Percentiles rank a stretch among this genome's conserved stretches.
phyloP scores from a whole-genome alignment of 176 grass and related monocot species.

The Aegilops umbellulata region DNA sequence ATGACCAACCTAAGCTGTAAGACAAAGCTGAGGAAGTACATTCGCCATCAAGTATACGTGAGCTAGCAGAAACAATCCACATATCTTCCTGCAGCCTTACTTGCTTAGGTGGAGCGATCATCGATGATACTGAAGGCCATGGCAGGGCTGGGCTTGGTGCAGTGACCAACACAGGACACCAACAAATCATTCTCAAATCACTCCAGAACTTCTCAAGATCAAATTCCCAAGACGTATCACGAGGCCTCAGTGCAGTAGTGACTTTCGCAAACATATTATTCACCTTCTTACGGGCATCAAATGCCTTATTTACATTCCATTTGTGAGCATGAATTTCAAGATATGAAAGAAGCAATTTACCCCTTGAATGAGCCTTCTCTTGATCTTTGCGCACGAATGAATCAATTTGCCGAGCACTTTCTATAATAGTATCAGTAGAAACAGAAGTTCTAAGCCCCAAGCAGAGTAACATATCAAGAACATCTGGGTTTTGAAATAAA shows the following conservation, averaged over 20 bases:
- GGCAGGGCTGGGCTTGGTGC: slow-evolving; percentile 75
- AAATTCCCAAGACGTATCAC: slow-evolving; percentile 63
- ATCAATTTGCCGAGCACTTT: slow-evolving; percentile 87
- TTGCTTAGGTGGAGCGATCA: slow-evolving; percentile 87
- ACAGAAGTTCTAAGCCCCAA: slow-evolving; percentile 85
- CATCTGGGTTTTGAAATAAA: slow-evolving; percentile 69
- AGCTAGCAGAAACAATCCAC: slow-evolving; percentile 96
- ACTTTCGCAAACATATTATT: slow-evolving; percentile 90
- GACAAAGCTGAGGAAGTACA: slow-evolving; percentile 86
- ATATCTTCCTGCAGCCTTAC: slow-evolving; percentile 91
- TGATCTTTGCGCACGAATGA: slow-evolving; percentile 87
- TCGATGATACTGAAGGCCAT: slow-evolving; percentile 87
- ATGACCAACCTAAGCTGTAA: slow-evolving; percentile 75
- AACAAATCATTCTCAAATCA: slow-evolving; percentile 93
- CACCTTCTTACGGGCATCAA: slow-evolving; percentile 61
- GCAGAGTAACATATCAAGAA: slow-evolving; percentile 88
- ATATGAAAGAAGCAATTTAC: slow-evolving; percentile 90
- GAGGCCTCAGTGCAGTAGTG: slow-evolving; percentile 54
- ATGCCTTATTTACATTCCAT: slow-evolving; percentile 60
- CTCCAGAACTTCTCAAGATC: slow-evolving; percentile 88
- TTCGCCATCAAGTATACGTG: slow-evolving; percentile 93
- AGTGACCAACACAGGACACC: slow-evolving; percentile 88
- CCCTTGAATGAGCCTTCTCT: slow-evolving; percentile 77
- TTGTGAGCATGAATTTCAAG: slow-evolving; percentile 89
- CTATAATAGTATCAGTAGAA: slow-evolving; percentile 68